Evolutionary conservation across 179 eudicot species (phyloP).

Genomic region (Pouteria campechiana): DNA sequence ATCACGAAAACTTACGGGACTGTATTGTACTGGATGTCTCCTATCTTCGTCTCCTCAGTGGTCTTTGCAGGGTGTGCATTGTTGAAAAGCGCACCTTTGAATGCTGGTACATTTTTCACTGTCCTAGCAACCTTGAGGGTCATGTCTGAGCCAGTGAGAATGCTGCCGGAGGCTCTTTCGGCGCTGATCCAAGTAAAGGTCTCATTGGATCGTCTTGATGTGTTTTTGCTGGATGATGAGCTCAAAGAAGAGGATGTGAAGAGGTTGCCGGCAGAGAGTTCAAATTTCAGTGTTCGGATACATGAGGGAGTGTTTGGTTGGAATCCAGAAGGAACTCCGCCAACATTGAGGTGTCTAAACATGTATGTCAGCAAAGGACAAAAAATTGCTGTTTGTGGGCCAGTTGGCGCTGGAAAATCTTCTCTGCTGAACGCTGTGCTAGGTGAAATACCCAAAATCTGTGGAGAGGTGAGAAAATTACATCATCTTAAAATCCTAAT

Average conservation of each 20-base stretch:
- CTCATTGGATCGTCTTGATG: constrained; percentile 45
- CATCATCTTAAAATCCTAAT: too few species aligned
- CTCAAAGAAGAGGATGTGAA: constrained; percentile 17
- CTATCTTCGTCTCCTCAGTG: constrained; percentile 50
- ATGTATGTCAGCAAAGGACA: constrained; percentile 20
- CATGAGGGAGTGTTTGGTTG: constrained; percentile 28
- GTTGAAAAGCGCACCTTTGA: constrained; percentile 40
- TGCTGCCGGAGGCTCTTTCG: constrained; percentile 53
- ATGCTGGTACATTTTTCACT: constrained; percentile 62
- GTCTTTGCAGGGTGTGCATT: constrained; percentile 43
- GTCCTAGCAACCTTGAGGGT: constrained; percentile 45
- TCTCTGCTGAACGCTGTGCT: constrained; percentile 35
- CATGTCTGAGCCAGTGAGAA: constrained; percentile 60
- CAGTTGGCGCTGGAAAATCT: constrained; percentile 55
- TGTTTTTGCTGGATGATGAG: constrained; percentile 41
- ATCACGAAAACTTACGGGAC: constrained; percentile 26
- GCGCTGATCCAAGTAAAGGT: constrained; percentile 47
- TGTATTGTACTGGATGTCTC: constrained; percentile 61
- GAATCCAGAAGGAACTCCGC: constrained; percentile 14
- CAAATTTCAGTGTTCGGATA: constrained; percentile 10
- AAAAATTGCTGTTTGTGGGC: constrained; percentile 48
- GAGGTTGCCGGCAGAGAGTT: constrained; percentile 4
- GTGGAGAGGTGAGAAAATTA: too few species aligned
- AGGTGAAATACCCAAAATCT: constrained; percentile 33
- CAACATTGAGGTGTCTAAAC: constrained; percentile 17